phyloP scores from a whole-genome alignment of 1,139 yeast genomes.

The Yamadazyma mexicana region DNA sequence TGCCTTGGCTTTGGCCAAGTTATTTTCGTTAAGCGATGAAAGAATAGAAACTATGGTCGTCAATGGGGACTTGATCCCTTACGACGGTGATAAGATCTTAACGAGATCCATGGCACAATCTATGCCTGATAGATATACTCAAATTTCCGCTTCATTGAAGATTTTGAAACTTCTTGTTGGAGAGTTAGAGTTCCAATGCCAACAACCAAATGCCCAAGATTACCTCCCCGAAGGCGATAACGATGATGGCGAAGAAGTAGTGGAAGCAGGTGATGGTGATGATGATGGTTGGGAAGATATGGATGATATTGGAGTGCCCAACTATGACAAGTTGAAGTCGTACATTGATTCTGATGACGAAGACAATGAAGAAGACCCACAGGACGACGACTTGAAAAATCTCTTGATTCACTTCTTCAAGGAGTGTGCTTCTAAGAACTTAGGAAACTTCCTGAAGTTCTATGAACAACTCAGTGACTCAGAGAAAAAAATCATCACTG shows the following conservation, averaged over 20 bases:
- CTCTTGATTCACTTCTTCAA: conserved; percentile 62
- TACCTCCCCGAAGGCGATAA: conserved; percentile 28
- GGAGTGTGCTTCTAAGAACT: conserved; percentile 55
- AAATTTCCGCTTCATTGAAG: conserved; percentile 67
- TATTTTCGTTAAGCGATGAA: conserved; percentile 59
- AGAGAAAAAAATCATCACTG: conserved; percentile 58
- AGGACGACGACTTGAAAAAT: conserved; percentile 43
- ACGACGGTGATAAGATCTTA: conserved; percentile 60
- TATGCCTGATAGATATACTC: conserved; percentile 64
- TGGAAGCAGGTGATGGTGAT: conserved; percentile 42
- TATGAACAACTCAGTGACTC: conserved; percentile 54
- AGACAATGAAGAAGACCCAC: conserved; percentile 33
- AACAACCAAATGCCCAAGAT: conserved; percentile 44
- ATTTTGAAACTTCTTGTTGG: conserved; percentile 68
- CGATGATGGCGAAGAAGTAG: conserved; percentile 28
- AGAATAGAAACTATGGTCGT: conserved; percentile 56
- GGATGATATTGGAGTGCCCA: conserved; percentile 63
- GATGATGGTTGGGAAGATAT: conserved; percentile 84
- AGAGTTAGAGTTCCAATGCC: conserved; percentile 65
- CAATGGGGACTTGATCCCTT: conserved; percentile 75
- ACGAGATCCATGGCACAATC: conserved; percentile 82
- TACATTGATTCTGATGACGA: conserved; percentile 52
- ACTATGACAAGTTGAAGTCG: conserved; percentile 56
- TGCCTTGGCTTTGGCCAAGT: conserved; percentile 61
- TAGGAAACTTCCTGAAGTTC: conserved; percentile 53